Base-by-base conservation (phyloP, 1,284 basidiomycete genomes). In the Cutaneotrichosporon mucoides region DNA sequence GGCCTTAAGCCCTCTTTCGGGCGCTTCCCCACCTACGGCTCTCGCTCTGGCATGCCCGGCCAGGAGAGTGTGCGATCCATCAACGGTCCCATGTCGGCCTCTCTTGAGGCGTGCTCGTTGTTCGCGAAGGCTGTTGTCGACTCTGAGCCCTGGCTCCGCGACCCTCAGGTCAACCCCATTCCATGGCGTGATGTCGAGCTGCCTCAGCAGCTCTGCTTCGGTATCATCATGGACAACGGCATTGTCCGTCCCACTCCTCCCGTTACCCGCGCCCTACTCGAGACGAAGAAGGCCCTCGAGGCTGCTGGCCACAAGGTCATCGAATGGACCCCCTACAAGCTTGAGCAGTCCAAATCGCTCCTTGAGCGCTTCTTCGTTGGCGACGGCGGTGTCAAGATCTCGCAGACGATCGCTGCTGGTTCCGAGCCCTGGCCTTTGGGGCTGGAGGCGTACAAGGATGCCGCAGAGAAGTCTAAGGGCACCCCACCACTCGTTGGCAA, bases 51-150 rank as follows among this genome's bases (percentile, higher is more conserved):
- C 3, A 68, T 87, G 45, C 83, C 85, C 60, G 88, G 88, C 9
- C 86, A 88, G 72, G 87, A 88, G 59, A 84, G 86, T 6, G 76
- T 90, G 34, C 78, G 80, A 1, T 88, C 87, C 1, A 87, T 89
- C 48, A 80, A 89, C 2, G 89, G 89, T 0, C 89, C 90, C 2
- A 80, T 90, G 60, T 80, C 85, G 3, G 79, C 79, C 34, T 83
- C 81, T 13, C 64, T 90, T 12, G 79, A 73, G 5, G 86, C 83
- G 2, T 69, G 90, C 44, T 85, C 85, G 68, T 66, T 80, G 1
- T 90, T 89, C 36, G 24, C 53, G 48, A 83, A 86, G 69, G 66
- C 73, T 1, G 67, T 76, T 13, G 66, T 72, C 16, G 68, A 79
- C 52, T 69, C 78, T n/a, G 77, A 85, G 62, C 87, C 87, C 0